Conservation (phyloP, 192 early-diverging fungal species). For the Backusella psychrophila region DNA sequence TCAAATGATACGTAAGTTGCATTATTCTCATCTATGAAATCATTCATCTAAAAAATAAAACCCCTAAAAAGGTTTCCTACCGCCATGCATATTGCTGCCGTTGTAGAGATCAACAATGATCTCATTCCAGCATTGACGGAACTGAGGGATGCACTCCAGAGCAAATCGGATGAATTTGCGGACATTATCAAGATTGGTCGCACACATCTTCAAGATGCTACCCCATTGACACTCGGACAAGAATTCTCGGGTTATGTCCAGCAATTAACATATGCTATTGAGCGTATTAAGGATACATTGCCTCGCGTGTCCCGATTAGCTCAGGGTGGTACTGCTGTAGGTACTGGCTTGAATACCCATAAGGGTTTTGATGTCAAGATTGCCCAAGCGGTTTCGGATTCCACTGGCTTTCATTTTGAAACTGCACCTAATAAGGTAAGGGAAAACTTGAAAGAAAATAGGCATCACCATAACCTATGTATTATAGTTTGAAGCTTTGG, state of each 20-base stretch:
- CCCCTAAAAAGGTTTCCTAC: conserved; percentile 76
- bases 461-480: neutral
- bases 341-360: conserved; percentile 94
- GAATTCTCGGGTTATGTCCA: conserved; percentile 96
- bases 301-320: conserved; percentile 88
- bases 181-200: conserved; percentile 98
- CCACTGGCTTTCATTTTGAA: conserved; percentile 83
- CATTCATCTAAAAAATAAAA: neutral
- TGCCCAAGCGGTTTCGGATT: conserved; percentile 77
- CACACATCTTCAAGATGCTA: conserved; percentile 87
- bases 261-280: conserved; percentile 82
- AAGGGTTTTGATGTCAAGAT: conserved; percentile 91
- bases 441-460: neutral
- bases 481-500: conserved; percentile 87
- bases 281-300: conserved; percentile 76
- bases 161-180: conserved; percentile 75
- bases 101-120: conserved; percentile 69
- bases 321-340: conserved; percentile 94
- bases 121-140: conserved; percentile 81
- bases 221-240: conserved; percentile 90
- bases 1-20: conserved; percentile 84
- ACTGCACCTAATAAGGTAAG: conserved; percentile 93
- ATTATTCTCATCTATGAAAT: neutral
- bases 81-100: conserved; percentile 97
- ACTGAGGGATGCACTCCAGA: conserved; percentile 72